phyloP scores from a whole-genome alignment of 345 rosid genomes.

The Geranium rotundifolium region DNA sequence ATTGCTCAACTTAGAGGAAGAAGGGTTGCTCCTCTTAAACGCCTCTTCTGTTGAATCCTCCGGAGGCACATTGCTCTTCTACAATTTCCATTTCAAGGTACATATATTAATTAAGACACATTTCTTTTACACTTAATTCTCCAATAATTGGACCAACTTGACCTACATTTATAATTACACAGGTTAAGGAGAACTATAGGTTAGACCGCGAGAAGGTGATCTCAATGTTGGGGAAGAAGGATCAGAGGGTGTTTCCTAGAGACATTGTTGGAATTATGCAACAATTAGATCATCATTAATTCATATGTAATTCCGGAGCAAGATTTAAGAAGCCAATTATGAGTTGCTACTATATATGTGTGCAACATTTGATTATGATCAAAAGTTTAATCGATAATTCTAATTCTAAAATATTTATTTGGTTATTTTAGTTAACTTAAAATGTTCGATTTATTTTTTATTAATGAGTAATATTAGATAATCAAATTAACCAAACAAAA shows the following conservation, averaged over 20 bases:
- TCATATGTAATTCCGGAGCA: too few species aligned
- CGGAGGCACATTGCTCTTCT: conserved; percentile 31
- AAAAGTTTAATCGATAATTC: too few species aligned
- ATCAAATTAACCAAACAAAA: too few species aligned
- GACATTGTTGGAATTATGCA: background rate
- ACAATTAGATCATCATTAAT: too few species aligned
- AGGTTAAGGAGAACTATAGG: conserved; percentile 13
- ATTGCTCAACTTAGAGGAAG: conserved; percentile 31
- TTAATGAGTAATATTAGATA: too few species aligned
- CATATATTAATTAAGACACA: background rate
- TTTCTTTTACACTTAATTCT: background rate
- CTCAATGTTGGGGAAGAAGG: conserved; percentile 18
- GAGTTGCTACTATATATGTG: too few species aligned
- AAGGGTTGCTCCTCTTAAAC: conserved; percentile 29
- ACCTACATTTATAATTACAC: background rate
- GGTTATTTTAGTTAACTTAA: too few species aligned
- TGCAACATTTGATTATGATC: too few species aligned
- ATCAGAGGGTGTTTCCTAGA: background rate
- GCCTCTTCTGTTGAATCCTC: conserved; percentile 49
- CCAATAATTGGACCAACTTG: background rate
- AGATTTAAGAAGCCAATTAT: too few species aligned
- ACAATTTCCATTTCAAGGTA: conserved; percentile 51
- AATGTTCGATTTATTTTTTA: too few species aligned
- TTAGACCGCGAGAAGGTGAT: conserved; percentile 23
- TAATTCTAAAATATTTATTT: too few species aligned